Evolutionary conservation across 306 rosid species (phyloP), one percentile per base, ranked within the genome.

Genomic region (Cucurbita moschata): DNA sequence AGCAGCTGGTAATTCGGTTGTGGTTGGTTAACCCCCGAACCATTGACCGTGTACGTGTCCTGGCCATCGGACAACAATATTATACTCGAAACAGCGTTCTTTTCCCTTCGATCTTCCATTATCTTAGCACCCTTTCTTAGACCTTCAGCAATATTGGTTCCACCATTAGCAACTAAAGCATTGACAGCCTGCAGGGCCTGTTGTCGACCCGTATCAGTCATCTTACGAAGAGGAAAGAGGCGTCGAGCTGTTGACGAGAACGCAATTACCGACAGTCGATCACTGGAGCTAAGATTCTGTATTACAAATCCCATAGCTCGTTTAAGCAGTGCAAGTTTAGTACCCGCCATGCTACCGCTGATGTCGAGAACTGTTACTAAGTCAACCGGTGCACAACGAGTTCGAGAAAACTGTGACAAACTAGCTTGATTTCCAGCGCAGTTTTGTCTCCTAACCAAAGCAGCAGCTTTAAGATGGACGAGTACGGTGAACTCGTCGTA

Each of bases 261-360:
- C 63, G 99, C 89, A 75, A 94, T 85, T 61, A 94, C 99, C 4
- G 99, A 94, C 38, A 94, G 95, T 77, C 99, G 80, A 83, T 94
- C 99, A 46, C 81, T 90, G 64, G 96, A 86, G 63, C 99, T 90
- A 13, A 94, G 90, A 73, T 90, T 89, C 84, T 94, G 99, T 77
- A 94, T 94, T 46, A 94, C 99, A 67, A 94, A 94, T 51, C 99
- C 97, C 97, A 94, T 91, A 5, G 99, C 99, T 79, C 99, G 85
- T 82, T 94, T 94, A 5, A 94, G 82, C 72, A 94, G 86, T 14
- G 99, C 99, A 49, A 94, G 92, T 81, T 94, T 94, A 47, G 99
- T 94, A 69, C 99, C 99, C 23, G 97, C 97, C 99, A 94, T 94
- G 86, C 99, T 94, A 56, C 99, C 97, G 21, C 99, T 94, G 74